Conservation (phyloP, 768 basidiomycete genomes). For the Dioszegia crocea region DNA sequence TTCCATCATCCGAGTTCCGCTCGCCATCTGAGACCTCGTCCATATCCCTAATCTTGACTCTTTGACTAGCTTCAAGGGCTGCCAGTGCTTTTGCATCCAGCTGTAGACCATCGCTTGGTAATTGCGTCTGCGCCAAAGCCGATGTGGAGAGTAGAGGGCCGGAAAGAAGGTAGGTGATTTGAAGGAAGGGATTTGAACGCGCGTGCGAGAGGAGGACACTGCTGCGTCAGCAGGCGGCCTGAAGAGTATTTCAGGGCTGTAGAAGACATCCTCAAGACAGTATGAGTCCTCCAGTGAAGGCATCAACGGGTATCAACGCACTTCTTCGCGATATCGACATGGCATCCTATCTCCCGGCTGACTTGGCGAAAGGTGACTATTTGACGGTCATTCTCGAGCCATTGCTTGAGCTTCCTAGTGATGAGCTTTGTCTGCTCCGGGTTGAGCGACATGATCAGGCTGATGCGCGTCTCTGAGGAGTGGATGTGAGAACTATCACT, state of each 20-base stretch:
- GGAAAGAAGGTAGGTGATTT: slow-evolving; percentile 37
- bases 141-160: slow-evolving; percentile 23
- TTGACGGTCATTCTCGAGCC: slow-evolving; percentile 35
- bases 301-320: slow-evolving; percentile 13
- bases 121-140: slow-evolving; percentile 17
- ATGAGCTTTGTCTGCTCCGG: slow-evolving; percentile 23
- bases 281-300: no score
- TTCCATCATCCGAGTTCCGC: slow-evolving; percentile 32
- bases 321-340: slow-evolving; percentile 44
- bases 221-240: not conserved
- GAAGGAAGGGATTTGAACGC: slow-evolving; percentile 11
- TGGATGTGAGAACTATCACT: not conserved
- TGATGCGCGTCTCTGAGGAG: not conserved
- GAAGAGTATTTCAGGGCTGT: no score
- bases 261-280: no score
- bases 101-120: slow-evolving; percentile 9
- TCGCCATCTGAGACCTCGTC: slow-evolving; percentile 39
- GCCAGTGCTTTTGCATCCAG: slow-evolving; percentile 12
- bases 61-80: slow-evolving; percentile 9
- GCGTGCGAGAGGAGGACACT: slow-evolving; percentile 17
- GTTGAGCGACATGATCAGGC: not conserved
- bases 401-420: slow-evolving; percentile 25
- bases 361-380: slow-evolving; percentile 42
- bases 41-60: slow-evolving; percentile 38
- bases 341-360: slow-evolving; percentile 36